These are phyloP conservation scores for Globisporangium apiculatum DNA, from an alignment of 352 stramenopile genomes.

Conservation along the genomic window DNA sequence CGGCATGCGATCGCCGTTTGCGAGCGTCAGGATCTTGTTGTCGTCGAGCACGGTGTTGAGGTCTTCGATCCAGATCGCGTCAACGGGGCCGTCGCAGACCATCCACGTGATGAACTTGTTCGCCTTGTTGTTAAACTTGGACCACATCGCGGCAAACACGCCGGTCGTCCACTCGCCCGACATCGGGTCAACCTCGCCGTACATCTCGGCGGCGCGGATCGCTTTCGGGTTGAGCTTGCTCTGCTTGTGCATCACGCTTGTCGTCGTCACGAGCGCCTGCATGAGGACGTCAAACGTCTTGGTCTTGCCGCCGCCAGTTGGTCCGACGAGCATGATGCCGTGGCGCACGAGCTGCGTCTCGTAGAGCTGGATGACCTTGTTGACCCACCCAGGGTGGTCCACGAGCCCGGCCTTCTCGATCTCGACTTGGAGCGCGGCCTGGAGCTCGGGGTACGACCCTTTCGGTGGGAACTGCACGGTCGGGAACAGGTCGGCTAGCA, in stretches of 20 bases:
- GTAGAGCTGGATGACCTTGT: constrained; percentile 98
- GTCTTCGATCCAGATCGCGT: constrained; percentile 99
- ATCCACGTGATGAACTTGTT: constrained; percentile 99
- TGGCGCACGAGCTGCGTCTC: constrained; percentile 97
- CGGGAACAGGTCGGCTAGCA: constrained; percentile 96
- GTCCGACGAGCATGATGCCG: constrained; percentile 98
- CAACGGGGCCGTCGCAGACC: constrained; percentile 95
- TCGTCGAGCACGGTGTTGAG: constrained; percentile 97
- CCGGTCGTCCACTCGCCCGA: constrained; percentile 97
- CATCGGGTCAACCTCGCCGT: constrained; percentile 95
- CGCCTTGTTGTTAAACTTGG: constrained; percentile 97
- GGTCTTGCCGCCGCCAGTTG: constrained; percentile 95
- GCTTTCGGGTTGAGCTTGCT: constrained; percentile 97
- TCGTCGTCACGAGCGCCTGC: constrained; percentile 90
- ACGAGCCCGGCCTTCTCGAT: constrained; percentile 92
- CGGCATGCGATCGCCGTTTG: constrained; percentile 96
- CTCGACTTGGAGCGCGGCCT: constrained; percentile 75
- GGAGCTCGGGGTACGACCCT: constrained; percentile 94
- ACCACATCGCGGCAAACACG: constrained; percentile 98
- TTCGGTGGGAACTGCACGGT: constrained; percentile 88
- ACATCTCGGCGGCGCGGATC: constrained; percentile 97
- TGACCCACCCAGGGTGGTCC: constrained; percentile 82
- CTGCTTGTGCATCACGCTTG: constrained; percentile 93
- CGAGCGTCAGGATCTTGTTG: constrained; percentile 96
- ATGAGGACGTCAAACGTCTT: constrained; percentile 96